These are phyloP conservation scores for Urochloa ruziziensis DNA, from an alignment of 176 grass and related monocot species.

Conservation along the genomic window DNA sequence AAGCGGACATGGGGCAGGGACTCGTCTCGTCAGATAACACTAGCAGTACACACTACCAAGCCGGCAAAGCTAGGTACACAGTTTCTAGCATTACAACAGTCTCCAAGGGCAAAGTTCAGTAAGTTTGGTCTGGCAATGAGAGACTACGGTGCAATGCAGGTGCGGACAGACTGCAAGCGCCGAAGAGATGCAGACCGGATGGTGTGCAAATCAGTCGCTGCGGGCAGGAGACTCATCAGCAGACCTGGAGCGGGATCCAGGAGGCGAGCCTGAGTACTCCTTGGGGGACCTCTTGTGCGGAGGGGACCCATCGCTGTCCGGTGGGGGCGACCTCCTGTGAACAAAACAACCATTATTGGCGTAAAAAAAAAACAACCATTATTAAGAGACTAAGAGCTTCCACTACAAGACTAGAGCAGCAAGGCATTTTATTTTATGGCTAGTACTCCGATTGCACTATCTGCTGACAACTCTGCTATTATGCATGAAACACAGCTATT, in stretches of 20 bases:
- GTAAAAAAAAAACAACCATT: too few species aligned
- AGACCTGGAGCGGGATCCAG: conserved; percentile 63
- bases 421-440: background rate
- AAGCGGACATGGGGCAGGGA: background rate
- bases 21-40: background rate
- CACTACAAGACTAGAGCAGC: background rate
- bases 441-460: background rate
- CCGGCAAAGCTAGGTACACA: background rate
- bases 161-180: background rate
- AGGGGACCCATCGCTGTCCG: conserved; percentile 41
- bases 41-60: background rate
- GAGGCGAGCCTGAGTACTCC: conserved; percentile 53
- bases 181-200: background rate
- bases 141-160: background rate
- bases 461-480: background rate
- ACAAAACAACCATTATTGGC: background rate
- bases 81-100: conserved; percentile 8
- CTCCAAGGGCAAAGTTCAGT: background rate
- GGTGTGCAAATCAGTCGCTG: conserved; percentile 28
- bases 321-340: conserved; percentile 25
- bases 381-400: background rate
- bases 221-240: conserved; percentile 41
- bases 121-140: background rate
- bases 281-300: conserved; percentile 33
- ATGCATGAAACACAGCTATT: background rate